Percentiles rank a stretch among this genome's conserved stretches.
Evolutionary conservation across 2,329 filamentous ascomycete genomes (phyloP).

Genomic region (Scleromitrula shiraiana): DNA sequence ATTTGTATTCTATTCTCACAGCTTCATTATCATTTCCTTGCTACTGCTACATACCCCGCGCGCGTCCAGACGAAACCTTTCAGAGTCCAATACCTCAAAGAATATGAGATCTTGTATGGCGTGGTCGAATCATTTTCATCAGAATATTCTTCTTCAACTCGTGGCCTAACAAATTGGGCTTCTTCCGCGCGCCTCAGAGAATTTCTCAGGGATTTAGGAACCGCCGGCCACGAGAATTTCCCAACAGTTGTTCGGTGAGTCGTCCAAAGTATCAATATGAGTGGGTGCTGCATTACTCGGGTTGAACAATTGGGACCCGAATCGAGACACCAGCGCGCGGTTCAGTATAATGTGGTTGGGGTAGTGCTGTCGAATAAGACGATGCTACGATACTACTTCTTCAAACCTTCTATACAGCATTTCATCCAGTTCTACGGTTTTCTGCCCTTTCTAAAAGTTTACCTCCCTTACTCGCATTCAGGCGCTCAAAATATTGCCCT

Average conservation of each 20-base stretch:
- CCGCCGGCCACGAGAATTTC: conserved; percentile 19
- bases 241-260: conserved; percentile 18
- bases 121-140: conserved; percentile 1
- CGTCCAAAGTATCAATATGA: conserved; percentile 20
- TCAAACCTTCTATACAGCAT: conserved; percentile 3
- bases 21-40: neutral
- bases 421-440: neutral
- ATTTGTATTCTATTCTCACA: conserved; percentile 3
- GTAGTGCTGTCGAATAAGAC: neutral
- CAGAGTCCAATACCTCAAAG: neutral
- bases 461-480: no score
- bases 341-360: neutral
- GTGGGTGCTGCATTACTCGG: conserved; percentile 17
- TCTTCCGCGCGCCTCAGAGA: conserved; percentile 23
- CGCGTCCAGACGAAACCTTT: neutral
- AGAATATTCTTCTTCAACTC: conserved; percentile 7
- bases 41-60: conserved; percentile 2
- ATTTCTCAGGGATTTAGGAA: conserved; percentile 11
- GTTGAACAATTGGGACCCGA: neutral
- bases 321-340: conserved; percentile 5
- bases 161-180: conserved; percentile 9
- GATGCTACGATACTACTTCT: conserved; percentile 1
- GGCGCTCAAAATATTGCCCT: neutral
- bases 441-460: neutral
- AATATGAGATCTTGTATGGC: neutral